Evolutionary conservation across 208 protist genomes (phyloP).

Genomic region (Acanthamoeba sp.): DNA sequence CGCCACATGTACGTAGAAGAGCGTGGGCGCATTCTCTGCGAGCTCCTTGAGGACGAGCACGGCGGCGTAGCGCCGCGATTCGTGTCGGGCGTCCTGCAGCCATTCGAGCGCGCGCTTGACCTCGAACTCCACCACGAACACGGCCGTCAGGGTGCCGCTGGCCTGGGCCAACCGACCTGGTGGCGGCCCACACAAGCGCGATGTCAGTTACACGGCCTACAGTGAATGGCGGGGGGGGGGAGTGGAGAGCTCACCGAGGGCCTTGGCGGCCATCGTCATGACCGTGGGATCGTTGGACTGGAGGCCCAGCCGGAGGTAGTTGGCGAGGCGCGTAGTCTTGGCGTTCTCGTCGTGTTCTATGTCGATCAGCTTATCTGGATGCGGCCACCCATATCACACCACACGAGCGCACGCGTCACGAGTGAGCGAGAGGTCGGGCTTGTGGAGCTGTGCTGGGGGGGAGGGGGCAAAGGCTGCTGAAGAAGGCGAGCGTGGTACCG

Average conservation of each 20-base stretch:
- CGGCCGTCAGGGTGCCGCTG: conserved; percentile 89
- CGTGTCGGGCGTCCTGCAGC: conserved; percentile 82
- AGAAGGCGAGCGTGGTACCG: conserved; percentile 55
- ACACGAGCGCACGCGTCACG: too few relatives aligned
- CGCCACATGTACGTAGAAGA: conserved; percentile 91
- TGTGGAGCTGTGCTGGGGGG: neutral
- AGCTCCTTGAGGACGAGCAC: conserved; percentile 91
- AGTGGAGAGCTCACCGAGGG: conserved; percentile 83
- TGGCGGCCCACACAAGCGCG: too few relatives aligned
- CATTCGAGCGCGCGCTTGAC: conserved; percentile 90
- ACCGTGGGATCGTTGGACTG: conserved; percentile 84
- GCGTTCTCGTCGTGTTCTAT: conserved; percentile 83
- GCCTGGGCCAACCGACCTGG: conserved; percentile 84
- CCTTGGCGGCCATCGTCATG: conserved; percentile 86
- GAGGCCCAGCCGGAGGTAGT: conserved; percentile 89
- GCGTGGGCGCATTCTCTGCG: conserved; percentile 90
- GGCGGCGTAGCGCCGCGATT: conserved; percentile 81
- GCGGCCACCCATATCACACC: too few relatives aligned
- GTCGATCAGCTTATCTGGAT: conserved; percentile 81
- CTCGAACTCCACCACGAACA: conserved; percentile 91
- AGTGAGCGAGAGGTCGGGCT: too few relatives aligned
- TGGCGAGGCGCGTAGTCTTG: conserved; percentile 85
- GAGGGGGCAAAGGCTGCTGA: neutral
- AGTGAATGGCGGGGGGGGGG: too few relatives aligned
- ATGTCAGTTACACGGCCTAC: too few relatives aligned